These are phyloP conservation scores for Ramalina intermedia DNA, from an alignment of 495 filamentous ascomycete species.

Conservation along the genomic window DNA sequence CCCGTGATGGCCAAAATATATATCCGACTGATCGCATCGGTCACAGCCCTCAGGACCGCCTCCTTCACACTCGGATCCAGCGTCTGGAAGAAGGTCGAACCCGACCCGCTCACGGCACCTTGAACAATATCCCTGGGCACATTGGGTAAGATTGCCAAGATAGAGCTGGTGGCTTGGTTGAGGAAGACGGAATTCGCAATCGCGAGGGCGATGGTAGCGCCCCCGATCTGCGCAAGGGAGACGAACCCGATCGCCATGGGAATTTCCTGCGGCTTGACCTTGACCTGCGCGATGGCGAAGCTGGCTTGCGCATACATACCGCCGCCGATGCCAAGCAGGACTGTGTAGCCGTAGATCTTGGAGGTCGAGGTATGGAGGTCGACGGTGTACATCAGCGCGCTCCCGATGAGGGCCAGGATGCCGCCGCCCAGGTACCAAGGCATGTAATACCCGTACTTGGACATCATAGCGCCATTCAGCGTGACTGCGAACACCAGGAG, in stretches of 20 bases:
- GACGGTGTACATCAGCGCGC: conserved; percentile 35
- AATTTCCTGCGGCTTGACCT: conserved; percentile 24
- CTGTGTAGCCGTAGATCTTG: conserved; percentile 34
- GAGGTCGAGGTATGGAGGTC: conserved; percentile 19
- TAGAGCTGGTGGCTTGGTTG: conserved; percentile 20
- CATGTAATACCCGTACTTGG: conserved; percentile 38
- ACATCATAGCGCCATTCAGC: conserved; percentile 35
- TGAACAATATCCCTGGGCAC: conserved; percentile 22
- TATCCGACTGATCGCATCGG: conserved; percentile 28
- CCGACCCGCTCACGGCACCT: conserved; percentile 30
- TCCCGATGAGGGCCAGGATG: conserved; percentile 32
- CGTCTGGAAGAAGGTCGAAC: conserved; percentile 25
- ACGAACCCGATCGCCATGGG: conserved; percentile 37
- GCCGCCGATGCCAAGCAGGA: conserved; percentile 28
- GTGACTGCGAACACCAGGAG: conserved; percentile 33
- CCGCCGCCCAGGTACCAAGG: conserved; percentile 41
- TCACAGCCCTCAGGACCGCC: conserved; percentile 29
- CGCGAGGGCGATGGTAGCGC: conserved; percentile 37
- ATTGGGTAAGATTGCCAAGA: conserved; percentile 18
- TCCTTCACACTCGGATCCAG: conserved; percentile 19
- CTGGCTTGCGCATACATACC: conserved; percentile 37
- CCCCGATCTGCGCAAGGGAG: conserved; percentile 35
- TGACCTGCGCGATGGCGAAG: conserved; percentile 40
- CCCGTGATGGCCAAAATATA: conserved; percentile 31
- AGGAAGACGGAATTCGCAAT: conserved; percentile 45